Base-by-base conservation (phyloP, 257 asterid species). In the Forsythia viridissima region DNA sequence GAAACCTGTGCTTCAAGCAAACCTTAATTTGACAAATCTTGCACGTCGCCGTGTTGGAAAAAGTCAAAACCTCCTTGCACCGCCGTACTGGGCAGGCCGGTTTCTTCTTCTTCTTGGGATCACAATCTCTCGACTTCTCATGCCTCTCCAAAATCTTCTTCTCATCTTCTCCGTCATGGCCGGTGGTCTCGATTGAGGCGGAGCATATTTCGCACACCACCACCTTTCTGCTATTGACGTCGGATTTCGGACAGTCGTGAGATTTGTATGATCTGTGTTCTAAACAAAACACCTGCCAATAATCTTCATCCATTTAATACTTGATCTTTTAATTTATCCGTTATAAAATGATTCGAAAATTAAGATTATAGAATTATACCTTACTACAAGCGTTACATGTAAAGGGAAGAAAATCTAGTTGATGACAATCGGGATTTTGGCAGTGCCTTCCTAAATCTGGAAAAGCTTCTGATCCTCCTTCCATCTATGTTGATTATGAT, bases 381-480 rank as follows among this genome's bases (percentile, higher is more conserved):
- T 79, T 84, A 0, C 40, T 71, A 37, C 98, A 95, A 1, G 90
- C 91, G 84, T 88, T 84, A 70, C 98, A 95, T 21, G 88, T 86
- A 83, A 95, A 95, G 8, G 99, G 98, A 10, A 95, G 94, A 82
- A 95, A 95, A 88, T 95, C 98, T 86, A 95, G 97, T 38, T 84
- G 98, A 59, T 73, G 82, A 78, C 99, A 95, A 84, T 92, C 91
- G 34, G 91, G 52, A 3, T 74, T 86, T 61, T 93, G 89, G 91
- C 98, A 95, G 63, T 95, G 99, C 73, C 85, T 71, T 36, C 99
- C 99, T 81, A 95, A 84, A 73, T 93, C 96, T n/a, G 97, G 97
- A 80, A 89, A 92, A 59, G 91, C 91, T 87, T 92, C 97, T 21
- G 99, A 92, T 84, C 99, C 98, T 82, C 92, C 93, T 75, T 75